Conservation (phyloP, 2,329 filamentous ascomycete species). For the Aurifilum marmelostoma region DNA sequence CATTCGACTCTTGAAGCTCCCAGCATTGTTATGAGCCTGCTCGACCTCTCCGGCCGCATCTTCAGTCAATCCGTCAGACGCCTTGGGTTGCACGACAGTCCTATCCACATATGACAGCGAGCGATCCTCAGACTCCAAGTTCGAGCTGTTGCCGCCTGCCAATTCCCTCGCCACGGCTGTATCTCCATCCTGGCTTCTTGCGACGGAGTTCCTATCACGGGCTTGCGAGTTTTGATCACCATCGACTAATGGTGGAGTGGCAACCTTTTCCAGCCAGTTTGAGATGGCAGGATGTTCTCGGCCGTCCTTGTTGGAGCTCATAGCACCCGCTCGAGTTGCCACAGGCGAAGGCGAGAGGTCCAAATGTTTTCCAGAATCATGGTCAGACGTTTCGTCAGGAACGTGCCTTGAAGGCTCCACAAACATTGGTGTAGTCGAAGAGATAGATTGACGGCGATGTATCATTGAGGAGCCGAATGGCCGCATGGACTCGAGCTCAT, state of each 20-base stretch:
- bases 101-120: not conserved
- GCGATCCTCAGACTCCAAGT: not conserved
- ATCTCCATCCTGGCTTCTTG: not conserved
- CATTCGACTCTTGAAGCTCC: constrained; percentile 14
- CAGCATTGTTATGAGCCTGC: not conserved
- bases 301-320: not conserved
- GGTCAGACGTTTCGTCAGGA: not conserved
- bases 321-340: not conserved
- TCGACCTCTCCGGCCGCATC: constrained; percentile 10
- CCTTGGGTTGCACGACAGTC: too few species aligned
- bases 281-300: constrained; percentile 2
- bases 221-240: not conserved
- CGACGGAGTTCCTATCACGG: not conserved
- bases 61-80: not conserved
- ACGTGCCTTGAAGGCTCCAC: not conserved
- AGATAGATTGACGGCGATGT: not conserved
- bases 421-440: constrained; percentile 10
- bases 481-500: not conserved
- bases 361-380: not conserved
- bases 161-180: not conserved
- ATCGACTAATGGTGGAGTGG: not conserved
- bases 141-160: not conserved
- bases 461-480: not conserved
- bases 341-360: not conserved
- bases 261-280: not conserved